Base-by-base conservation (phyloP, 148 eudicot genomes). In the Silene conica region DNA sequence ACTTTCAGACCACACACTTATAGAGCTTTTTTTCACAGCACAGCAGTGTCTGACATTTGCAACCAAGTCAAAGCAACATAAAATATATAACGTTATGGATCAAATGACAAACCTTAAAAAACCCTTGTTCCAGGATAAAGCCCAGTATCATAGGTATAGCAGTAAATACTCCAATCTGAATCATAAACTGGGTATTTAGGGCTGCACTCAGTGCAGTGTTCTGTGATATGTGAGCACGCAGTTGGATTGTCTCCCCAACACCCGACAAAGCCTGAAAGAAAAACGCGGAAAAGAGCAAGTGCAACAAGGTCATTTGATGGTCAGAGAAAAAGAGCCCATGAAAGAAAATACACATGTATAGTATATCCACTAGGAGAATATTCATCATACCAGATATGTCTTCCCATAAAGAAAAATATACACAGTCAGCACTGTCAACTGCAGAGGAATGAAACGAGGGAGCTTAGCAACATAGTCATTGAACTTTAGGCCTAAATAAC, bases 91-190 rank as follows among this genome's bases (percentile, higher is more conserved):
- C 1, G 43, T 41, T 9, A 66, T 20, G 50, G 54, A 43, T 66
- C 64, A 5, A 38, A 70, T 23, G 67, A 65, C 86, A 64, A 92
- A 92, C 99, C 90, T 87, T 87, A 11, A 96, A 82, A 78, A 96
- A 90, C 16, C 99, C 99, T 67, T 83, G 89, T 72, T 96, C 99
- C 80, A 96, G 76, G 69, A 96, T 96, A 86, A 92, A 90, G 67
- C 99, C 89, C 78, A 96, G 71, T 71, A 96, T 78, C 99, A 96
- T 96, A 14, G 99, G 99, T 71, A 96, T 87, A n/a, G 99, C 99
- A 14, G 97, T 90, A 75, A 96, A 96, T 21, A 88, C 69, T 66
- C 99, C 99, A 83, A 96, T 96, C 83, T 96, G 99, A 74, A 96
- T 85, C 79, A 96, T 88, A 83, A 96, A 96, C 81, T 96, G 99